Base-by-base conservation (phyloP, 1,284 basidiomycete species). In the Mycena citricolor region DNA sequence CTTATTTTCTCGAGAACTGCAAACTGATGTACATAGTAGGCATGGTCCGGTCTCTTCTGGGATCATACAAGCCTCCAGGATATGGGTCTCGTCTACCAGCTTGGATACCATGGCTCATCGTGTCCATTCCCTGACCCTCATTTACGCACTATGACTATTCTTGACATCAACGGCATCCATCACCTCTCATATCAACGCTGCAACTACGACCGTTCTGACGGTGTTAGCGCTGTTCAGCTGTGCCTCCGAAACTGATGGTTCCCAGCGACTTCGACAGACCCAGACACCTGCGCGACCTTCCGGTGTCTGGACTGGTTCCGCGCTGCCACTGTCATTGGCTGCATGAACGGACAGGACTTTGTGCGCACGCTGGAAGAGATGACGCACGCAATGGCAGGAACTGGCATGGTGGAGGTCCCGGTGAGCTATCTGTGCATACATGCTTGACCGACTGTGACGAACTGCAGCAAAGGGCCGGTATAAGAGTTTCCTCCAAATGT, bases 401-500 rank as follows among this genome's bases (percentile, higher is more conserved):
- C n/a, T n/a, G n/a, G n/a, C n/a, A n/a, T 31, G 20, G 1, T 12
- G 12, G 0, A 21, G 21, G 7, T 38, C 1, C 41, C 47, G 20
- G 47, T 48, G 31, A 23, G 32, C 34, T 36, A n/a, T 22, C 16
- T 11, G 11, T 3, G 21, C 3, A 8, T 33, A 8, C 3, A 29
- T 2, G 24, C 16, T 3, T 12, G 14, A n/a, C 10, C n/a, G n/a
- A n/a, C 13, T 24, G 14, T 36, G 31, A 35, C 20, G 16, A 20
- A 12, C 3, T 16, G 14, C 10, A 11, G 4, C 21, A 12, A 16
- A 49, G 45, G 51, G 49, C 22, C 36, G 53, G 6, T 45, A 49
- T 28, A 52, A 55, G 17, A 24, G 26, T 5, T 52, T 55, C 30
- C 4, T n/a, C 1, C 32, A 39, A 13, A 52, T 52, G 51, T 8